These are phyloP conservation scores for Bipolaris sorokiniana DNA, from an alignment of 2,329 filamentous ascomycete species.

Conservation along the genomic window DNA sequence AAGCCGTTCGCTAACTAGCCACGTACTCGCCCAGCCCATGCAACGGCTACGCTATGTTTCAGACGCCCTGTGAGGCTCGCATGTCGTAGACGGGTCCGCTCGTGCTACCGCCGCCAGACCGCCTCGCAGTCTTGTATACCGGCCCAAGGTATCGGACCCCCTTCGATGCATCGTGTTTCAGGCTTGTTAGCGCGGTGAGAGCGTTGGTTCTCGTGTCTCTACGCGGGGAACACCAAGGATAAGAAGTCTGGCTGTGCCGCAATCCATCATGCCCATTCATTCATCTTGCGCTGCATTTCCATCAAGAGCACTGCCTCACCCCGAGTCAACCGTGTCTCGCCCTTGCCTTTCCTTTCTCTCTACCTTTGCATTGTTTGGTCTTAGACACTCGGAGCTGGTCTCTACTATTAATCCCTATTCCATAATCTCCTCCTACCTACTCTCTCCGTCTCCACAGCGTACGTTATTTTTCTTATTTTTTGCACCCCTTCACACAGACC, in stretches of 20 bases:
- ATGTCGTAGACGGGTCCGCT: conserved; percentile 29
- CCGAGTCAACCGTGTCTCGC: conserved; percentile 51
- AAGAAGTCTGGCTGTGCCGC: conserved; percentile 50
- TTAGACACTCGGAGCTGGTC: conserved; percentile 54
- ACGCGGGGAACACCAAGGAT: conserved; percentile 34
- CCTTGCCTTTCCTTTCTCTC: conserved; percentile 25
- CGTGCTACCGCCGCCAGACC: conserved; percentile 41
- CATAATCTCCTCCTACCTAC: conserved; percentile 44
- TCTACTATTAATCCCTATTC: conserved; percentile 48
- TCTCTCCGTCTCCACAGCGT: conserved; percentile 35
- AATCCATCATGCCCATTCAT: conserved; percentile 31
- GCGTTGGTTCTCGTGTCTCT: conserved; percentile 44
- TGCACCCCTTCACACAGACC: neutral
- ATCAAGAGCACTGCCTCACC: conserved; percentile 37
- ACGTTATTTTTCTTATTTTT: conserved; percentile 25
- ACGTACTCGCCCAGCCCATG: conserved; percentile 41
- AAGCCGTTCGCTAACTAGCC: conserved; percentile 32
- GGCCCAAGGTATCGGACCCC: conserved; percentile 33
- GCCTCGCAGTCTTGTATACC: conserved; percentile 21
- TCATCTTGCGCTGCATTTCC: conserved; percentile 32
- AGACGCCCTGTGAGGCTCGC: conserved; percentile 40
- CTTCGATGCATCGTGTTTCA: conserved; percentile 50
- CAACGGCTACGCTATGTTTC: conserved; percentile 43
- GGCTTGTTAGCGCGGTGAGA: conserved; percentile 45
- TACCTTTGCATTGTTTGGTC: conserved; percentile 45